Evolutionary conservation across 352 stramenopile genomes (phyloP).

Genomic region (Phytophthora vignae): DNA sequence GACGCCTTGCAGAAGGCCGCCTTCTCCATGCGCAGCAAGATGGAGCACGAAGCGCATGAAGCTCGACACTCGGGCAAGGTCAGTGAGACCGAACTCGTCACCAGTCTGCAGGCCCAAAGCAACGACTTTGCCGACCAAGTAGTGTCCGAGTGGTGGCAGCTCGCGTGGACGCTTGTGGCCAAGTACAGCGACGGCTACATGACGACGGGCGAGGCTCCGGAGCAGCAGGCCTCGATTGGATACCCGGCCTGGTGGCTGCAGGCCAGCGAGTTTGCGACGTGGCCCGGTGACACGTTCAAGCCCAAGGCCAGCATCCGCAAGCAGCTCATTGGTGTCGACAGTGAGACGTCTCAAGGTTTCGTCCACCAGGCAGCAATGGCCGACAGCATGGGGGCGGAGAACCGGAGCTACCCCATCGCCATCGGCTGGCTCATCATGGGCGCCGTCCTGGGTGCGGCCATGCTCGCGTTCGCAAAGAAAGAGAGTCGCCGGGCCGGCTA

Average conservation of each 20-base stretch:
- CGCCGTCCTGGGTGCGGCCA: slow-evolving; percentile 41
- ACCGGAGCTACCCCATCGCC: slow-evolving; percentile 19
- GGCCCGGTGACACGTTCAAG: slow-evolving; percentile 73
- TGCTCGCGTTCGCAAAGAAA: slow-evolving; percentile 47
- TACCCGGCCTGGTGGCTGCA: slow-evolving; percentile 75
- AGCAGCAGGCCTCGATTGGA: slow-evolving; percentile 55
- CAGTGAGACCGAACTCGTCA: slow-evolving; percentile 25
- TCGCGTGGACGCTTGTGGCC: slow-evolving; percentile 70
- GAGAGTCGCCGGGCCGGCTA: slow-evolving; percentile 50
- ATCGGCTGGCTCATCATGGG: slow-evolving; percentile 49
- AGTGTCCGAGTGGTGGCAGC: slow-evolving; percentile 65
- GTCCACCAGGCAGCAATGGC: slow-evolving; percentile 27
- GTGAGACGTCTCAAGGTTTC: slow-evolving; percentile 35
- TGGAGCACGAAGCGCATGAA: slow-evolving; percentile 19
- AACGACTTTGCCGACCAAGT: slow-evolving; percentile 69
- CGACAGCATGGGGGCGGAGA: slow-evolving; percentile 1
- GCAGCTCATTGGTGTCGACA: slow-evolving; percentile 47
- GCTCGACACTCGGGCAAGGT: background rate
- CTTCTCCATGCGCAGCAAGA: slow-evolving; percentile 37
- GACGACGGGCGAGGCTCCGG: slow-evolving; percentile 63
- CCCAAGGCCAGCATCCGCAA: slow-evolving; percentile 56
- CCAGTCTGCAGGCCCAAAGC: slow-evolving; percentile 44
- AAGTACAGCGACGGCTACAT: slow-evolving; percentile 83
- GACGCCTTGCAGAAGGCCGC: slow-evolving; percentile 47
- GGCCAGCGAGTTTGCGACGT: slow-evolving; percentile 63